A percentile compares a stretch with the other conserved stretches of the same genome.
Evolutionary conservation across 257 asterid genomes (phyloP).

Genomic region (Solanum pimpinellifolium): DNA sequence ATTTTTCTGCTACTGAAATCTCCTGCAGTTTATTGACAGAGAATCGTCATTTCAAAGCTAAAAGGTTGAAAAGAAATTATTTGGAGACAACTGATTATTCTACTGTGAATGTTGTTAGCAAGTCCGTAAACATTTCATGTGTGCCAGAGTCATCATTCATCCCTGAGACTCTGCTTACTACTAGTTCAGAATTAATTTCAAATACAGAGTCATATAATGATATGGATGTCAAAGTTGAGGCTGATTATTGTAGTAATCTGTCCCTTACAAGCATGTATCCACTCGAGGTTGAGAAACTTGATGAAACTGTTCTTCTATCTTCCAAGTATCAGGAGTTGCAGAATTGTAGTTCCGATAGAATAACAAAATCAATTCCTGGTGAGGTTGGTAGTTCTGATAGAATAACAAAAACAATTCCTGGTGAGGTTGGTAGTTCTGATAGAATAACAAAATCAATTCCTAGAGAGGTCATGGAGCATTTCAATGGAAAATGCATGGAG

Average conservation of each 20-base stretch:
- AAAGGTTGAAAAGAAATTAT: slow-evolving; percentile 28
- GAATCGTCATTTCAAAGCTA: slow-evolving; percentile 21
- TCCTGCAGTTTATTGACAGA: slow-evolving; percentile 17
- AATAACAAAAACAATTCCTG: slow-evolving; percentile 9
- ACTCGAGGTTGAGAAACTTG: slow-evolving; percentile 3
- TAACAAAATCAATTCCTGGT: slow-evolving; percentile 9
- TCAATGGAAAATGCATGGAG: slow-evolving; percentile 32
- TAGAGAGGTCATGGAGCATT: slow-evolving; percentile 45
- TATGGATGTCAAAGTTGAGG: slow-evolving; percentile 19
- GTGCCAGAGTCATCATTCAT: slow-evolving; percentile 61
- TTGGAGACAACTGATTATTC: slow-evolving; percentile 21
- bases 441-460: slow-evolving; percentile 7
- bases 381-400: slow-evolving; percentile 40
- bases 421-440: slow-evolving; percentile 40
- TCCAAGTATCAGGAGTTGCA: slow-evolving; percentile 16
- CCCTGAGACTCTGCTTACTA: slow-evolving; percentile 49
- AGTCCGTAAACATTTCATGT: slow-evolving; percentile 26
- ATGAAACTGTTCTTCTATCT: slow-evolving; percentile 6
- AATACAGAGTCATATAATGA: slow-evolving; percentile 41
- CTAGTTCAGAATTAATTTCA: slow-evolving; percentile 35
- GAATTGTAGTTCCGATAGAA: slow-evolving; percentile 18
- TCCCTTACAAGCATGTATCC: slow-evolving; percentile 13
- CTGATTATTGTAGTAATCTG: slow-evolving; percentile 18
- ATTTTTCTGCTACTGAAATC: slow-evolving; percentile 19
- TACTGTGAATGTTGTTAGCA: slow-evolving; percentile 18